Conservation (phyloP, 2,329 filamentous ascomycete genomes). For the Magnaporthiopsis incrustans region DNA sequence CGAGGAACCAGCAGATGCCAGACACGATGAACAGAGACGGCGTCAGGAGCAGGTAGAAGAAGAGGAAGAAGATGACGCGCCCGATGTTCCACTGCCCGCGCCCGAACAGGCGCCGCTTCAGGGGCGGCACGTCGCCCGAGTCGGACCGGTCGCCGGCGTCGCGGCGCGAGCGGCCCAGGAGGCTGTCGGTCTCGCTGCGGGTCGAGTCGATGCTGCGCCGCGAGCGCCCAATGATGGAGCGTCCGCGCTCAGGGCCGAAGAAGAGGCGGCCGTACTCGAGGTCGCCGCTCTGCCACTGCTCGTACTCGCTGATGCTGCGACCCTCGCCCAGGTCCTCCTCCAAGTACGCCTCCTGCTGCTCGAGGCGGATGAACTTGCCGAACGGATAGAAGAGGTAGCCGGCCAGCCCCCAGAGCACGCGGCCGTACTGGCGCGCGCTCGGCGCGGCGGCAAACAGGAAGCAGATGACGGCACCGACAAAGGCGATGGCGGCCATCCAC, state of each 20-base stretch:
- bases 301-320: slow-evolving; percentile 95
- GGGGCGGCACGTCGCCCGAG: slow-evolving; percentile 25
- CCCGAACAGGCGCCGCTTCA: slow-evolving; percentile 85
- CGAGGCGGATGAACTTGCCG: slow-evolving; percentile 87
- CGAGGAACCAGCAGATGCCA: slow-evolving; percentile 86
- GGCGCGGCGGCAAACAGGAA: slow-evolving; percentile 70
- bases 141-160: slow-evolving; percentile 34
- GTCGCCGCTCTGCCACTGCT: slow-evolving; percentile 97
- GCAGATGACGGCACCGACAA: slow-evolving; percentile 67
- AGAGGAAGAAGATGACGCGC: slow-evolving; percentile 88
- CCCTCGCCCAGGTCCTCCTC: slow-evolving; percentile 95
- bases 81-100: slow-evolving; percentile 94
- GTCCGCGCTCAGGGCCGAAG: slow-evolving; percentile 74
- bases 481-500: slow-evolving; percentile 81
- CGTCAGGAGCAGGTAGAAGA: slow-evolving; percentile 89
- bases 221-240: slow-evolving; percentile 78
- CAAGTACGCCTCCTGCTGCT: slow-evolving; percentile 88
- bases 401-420: slow-evolving; percentile 74
- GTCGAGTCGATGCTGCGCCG: slow-evolving; percentile 82
- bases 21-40: slow-evolving; percentile 82
- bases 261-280: slow-evolving; percentile 92
- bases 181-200: slow-evolving; percentile 78
- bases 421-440: slow-evolving; percentile 79
- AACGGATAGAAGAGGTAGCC: slow-evolving; percentile 93
- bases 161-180: slow-evolving; percentile 58